Evolutionary conservation across 495 filamentous ascomycete genomes (phyloP).

Genomic region (Melanomma pulvis-pyrius): DNA sequence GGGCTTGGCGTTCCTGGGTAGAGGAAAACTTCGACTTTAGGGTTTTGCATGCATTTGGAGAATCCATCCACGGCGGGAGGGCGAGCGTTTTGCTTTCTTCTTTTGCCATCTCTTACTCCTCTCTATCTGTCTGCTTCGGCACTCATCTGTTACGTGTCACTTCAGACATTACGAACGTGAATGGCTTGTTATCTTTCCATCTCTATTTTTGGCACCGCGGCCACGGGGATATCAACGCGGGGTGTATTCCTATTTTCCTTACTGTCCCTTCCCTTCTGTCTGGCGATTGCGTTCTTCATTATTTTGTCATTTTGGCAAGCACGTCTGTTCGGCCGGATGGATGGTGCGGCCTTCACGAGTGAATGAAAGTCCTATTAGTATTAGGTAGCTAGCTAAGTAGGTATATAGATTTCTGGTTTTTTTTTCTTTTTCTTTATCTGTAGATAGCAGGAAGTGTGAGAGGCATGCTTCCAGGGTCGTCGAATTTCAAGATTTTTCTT

Average conservation of each 20-base stretch:
- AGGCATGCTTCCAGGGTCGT: background rate
- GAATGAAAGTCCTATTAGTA: background rate
- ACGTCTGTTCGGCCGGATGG: constrained; percentile 6
- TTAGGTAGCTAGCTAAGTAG: background rate
- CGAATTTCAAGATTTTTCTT: background rate
- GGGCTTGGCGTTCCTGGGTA: constrained; percentile 16
- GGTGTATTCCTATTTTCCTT: background rate
- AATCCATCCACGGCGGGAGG: background rate
- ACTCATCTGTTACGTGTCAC: background rate
- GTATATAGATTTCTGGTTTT: background rate
- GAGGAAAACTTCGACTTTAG: constrained; percentile 1
- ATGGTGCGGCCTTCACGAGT: constrained; percentile 15
- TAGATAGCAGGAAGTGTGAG: too few species aligned
- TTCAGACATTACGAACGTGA: background rate
- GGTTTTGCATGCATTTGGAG: background rate
- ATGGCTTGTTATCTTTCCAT: background rate
- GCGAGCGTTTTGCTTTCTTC: background rate
- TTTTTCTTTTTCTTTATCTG: background rate
- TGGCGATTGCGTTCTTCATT: background rate
- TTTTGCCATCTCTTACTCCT: background rate
- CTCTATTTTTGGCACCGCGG: background rate
- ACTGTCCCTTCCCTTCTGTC: constrained; percentile 2
- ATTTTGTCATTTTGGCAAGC: background rate
- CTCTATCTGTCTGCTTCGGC: background rate
- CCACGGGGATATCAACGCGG: constrained; percentile 3